Percentiles rank a stretch among this genome's conserved stretches.
These are phyloP conservation scores for Saraca asoca DNA, from an alignment of 331 rosid species.

Conservation along the genomic window DNA sequence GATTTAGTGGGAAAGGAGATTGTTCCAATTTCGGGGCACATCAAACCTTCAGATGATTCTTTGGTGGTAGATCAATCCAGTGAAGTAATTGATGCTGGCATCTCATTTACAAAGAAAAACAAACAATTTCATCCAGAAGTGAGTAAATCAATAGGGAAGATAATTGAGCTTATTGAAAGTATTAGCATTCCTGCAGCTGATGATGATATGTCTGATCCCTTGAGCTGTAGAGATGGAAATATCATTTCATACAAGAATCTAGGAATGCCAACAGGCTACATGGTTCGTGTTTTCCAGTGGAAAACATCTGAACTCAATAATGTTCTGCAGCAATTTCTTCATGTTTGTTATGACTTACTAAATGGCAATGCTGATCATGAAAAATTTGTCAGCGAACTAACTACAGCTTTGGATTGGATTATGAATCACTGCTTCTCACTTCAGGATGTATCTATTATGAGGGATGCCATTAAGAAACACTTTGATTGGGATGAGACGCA, in stretches of 20 bases:
- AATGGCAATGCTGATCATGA: slow-evolving; percentile 58
- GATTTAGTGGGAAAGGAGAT: slow-evolving; percentile 47
- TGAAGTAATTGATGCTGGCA: slow-evolving; percentile 35
- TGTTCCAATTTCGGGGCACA: slow-evolving; percentile 45
- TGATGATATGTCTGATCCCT: slow-evolving; percentile 42
- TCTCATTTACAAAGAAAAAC: slow-evolving; percentile 30
- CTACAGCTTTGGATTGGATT: slow-evolving; percentile 78
- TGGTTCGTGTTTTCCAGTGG: slow-evolving; percentile 87
- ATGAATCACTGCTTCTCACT: slow-evolving; percentile 85
- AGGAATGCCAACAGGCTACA: slow-evolving; percentile 59
- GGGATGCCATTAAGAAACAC: slow-evolving; percentile 71
- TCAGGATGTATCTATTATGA: slow-evolving; percentile 88
- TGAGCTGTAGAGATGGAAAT: no score
- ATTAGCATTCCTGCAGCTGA: slow-evolving; percentile 54
- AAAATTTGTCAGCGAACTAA: slow-evolving; percentile 52
- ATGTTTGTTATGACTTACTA: slow-evolving; percentile 57
- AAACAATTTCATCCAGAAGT: slow-evolving; percentile 41
- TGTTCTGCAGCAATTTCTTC: slow-evolving; percentile 64
- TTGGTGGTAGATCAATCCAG: slow-evolving; percentile 33
- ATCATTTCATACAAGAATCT: slow-evolving; percentile 36
- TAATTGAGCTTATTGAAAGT: slow-evolving; percentile 86
- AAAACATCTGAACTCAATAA: slow-evolving; percentile 65
- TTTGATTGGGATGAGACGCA: slow-evolving; percentile 76
- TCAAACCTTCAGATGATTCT: slow-evolving; percentile 16
- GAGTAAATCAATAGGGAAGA: slow-evolving; percentile 55